A percentile compares a stretch with the other conserved stretches of the same genome.
Evolutionary conservation across 352 stramenopile genomes (phyloP).

Genomic region (Globisporangium emineosum): DNA sequence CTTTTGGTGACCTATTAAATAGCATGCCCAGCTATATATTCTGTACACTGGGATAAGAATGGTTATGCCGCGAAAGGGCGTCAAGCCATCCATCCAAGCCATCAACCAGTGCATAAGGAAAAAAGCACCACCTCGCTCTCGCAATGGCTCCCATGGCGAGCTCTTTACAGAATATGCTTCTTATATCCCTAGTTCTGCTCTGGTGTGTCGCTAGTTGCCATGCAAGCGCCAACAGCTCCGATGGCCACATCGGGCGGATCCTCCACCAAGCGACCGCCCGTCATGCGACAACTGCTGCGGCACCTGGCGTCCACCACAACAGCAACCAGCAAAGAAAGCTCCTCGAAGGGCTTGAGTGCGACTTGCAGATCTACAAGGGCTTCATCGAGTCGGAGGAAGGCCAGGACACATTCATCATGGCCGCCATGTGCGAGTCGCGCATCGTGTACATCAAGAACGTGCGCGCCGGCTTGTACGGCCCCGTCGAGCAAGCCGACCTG

Average conservation of each 20-base stretch:
- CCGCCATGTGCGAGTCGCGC: slow-evolving; percentile 70
- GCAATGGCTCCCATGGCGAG: background rate
- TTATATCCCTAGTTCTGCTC: too few relatives aligned
- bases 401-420: slow-evolving; percentile 66
- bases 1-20: background rate
- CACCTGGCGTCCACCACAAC: background rate
- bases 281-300: background rate
- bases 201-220: background rate
- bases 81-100: background rate
- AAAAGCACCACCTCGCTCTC: background rate
- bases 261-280: background rate
- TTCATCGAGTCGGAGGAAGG: slow-evolving; percentile 60
- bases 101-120: background rate
- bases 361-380: slow-evolving; percentile 46
- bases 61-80: background rate
- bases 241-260: background rate
- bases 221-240: slow-evolving; percentile 3
- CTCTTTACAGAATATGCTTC: background rate
- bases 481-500: slow-evolving; percentile 66
- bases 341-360: slow-evolving; percentile 34
- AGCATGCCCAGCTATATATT: background rate
- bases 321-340: slow-evolving; percentile 1
- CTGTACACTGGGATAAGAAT: background rate
- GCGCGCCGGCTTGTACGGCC: slow-evolving; percentile 55
- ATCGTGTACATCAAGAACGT: slow-evolving; percentile 67